phyloP scores from a whole-genome alignment of 169 alveolate genomes.

The Blepharisma undulans region DNA sequence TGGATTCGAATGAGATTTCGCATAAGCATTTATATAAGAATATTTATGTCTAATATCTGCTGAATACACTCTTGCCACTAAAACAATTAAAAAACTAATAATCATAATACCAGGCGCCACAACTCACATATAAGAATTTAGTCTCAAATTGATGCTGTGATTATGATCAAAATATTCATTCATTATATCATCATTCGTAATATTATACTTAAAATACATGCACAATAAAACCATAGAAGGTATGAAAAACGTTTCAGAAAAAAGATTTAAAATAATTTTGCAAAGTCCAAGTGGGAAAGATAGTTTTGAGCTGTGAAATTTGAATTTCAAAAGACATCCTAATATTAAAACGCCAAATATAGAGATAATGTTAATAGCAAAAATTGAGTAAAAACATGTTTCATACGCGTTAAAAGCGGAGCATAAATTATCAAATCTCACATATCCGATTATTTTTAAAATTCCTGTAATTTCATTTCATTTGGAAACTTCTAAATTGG shows the following conservation, averaged over 20 bases:
- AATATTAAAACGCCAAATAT: not conserved
- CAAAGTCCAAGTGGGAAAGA: not conserved
- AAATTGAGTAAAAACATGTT: not conserved
- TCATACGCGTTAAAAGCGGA: not conserved
- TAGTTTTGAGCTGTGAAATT: not conserved
- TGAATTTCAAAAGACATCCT: not conserved
- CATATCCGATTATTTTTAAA: not conserved
- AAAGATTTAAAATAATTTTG: not conserved
- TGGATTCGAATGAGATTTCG: not conserved
- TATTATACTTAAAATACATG: not conserved
- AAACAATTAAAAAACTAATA: not conserved
- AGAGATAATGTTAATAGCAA: not conserved
- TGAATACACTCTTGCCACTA: not conserved
- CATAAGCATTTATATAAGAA: not conserved
- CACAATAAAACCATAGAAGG: not conserved
- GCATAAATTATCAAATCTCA: not conserved
- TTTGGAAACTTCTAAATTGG: not conserved
- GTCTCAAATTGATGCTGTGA: not conserved
- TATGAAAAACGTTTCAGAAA: not conserved
- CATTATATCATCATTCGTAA: not conserved
- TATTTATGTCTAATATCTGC: not conserved
- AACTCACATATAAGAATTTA: not conserved
- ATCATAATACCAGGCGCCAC: not conserved
- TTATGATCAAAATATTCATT: not conserved
- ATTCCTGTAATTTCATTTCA: not conserved